These are phyloP conservation scores for Aureobasidium vineae DNA, from an alignment of 2,329 filamentous ascomycete genomes.

Conservation along the genomic window DNA sequence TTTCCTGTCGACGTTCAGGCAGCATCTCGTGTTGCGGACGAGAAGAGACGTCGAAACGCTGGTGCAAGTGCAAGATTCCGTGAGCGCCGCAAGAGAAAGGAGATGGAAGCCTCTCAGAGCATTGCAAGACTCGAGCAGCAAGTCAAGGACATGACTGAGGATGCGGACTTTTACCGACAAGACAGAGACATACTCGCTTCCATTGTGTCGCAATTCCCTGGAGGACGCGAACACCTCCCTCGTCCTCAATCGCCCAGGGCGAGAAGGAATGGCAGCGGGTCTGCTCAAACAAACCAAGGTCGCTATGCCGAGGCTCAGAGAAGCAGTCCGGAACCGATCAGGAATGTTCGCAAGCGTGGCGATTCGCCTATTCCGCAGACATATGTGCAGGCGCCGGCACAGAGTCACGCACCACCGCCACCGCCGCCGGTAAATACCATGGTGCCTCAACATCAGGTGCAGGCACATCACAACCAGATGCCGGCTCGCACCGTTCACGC, in stretches of 20 bases:
- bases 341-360: slow-evolving; percentile 26
- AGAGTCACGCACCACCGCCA: background rate
- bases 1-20: slow-evolving; percentile 77
- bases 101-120: slow-evolving; percentile 67
- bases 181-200: slow-evolving; percentile 71
- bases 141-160: slow-evolving; percentile 64
- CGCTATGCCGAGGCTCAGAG: background rate
- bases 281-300: background rate
- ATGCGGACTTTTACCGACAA: slow-evolving; percentile 69
- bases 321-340: slow-evolving; percentile 24
- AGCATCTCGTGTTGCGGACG: slow-evolving; percentile 77
- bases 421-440: background rate
- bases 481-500: slow-evolving; percentile 4
- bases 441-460: slow-evolving; percentile 14
- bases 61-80: slow-evolving; percentile 81
- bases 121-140: slow-evolving; percentile 68
- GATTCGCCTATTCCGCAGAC: slow-evolving; percentile 7
- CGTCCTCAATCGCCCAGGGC: slow-evolving; percentile 46
- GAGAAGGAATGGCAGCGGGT: slow-evolving; percentile 30
- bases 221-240: slow-evolving; percentile 48
- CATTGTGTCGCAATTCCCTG: slow-evolving; percentile 61
- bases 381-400: slow-evolving; percentile 3
- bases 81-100: slow-evolving; percentile 76
- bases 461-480: slow-evolving; percentile 1
- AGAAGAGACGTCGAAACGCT: slow-evolving; percentile 82